phyloP scores from a whole-genome alignment of 2,329 filamentous ascomycete species.

The Exophiala mesophila region DNA sequence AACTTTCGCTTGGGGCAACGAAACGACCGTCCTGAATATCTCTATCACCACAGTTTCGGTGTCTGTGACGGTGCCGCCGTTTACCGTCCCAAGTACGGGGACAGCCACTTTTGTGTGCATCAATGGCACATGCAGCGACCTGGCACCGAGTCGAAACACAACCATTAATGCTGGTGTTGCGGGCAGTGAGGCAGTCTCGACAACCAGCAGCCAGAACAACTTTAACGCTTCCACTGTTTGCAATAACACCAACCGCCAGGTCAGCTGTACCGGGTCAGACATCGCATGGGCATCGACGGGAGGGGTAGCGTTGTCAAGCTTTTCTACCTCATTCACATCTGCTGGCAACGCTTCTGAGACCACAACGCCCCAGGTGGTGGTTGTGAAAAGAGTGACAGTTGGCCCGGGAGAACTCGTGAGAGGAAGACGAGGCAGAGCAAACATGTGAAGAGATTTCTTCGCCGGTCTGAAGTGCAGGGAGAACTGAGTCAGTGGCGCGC shows the following conservation, averaged over 20 bases:
- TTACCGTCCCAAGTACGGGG: neutral
- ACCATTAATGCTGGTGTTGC: neutral
- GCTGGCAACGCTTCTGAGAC: neutral
- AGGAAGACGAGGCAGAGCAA: too few species aligned
- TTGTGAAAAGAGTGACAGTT: too few species aligned
- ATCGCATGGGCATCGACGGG: neutral
- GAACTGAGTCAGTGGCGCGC: too few species aligned
- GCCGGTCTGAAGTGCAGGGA: too few species aligned
- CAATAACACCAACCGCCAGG: conserved; percentile 1
- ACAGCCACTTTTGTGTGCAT: neutral
- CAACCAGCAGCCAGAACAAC: neutral
- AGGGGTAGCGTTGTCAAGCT: neutral
- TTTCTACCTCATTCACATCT: neutral
- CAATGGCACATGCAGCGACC: conserved; percentile 1
- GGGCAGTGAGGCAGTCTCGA: neutral
- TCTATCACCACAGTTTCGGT: neutral
- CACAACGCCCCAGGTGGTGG: too few species aligned
- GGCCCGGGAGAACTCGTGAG: too few species aligned
- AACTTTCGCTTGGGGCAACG: too few species aligned
- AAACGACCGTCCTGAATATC: too few species aligned
- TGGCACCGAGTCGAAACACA: neutral
- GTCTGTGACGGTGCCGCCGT: neutral
- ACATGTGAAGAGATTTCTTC: too few species aligned
- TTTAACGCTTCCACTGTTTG: conserved; percentile 13
- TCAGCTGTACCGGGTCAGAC: neutral